These are phyloP conservation scores for Coniophora puteana DNA, from an alignment of 1,284 basidiomycete species.

Conservation along the genomic window DNA sequence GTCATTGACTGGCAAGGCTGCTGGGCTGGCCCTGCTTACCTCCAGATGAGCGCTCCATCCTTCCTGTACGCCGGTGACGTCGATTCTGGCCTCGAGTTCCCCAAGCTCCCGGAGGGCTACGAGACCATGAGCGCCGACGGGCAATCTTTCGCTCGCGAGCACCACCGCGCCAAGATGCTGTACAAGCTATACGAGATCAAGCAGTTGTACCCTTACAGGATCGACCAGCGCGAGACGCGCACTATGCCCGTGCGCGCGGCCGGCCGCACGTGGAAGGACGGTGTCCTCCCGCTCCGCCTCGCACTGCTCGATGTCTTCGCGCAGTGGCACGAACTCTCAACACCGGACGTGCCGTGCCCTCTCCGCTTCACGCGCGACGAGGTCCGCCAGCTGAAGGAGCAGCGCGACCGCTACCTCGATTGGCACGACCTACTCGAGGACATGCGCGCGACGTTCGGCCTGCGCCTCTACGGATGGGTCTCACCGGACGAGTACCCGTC, in stretches of 20 bases:
- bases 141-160: slow-evolving; percentile 7
- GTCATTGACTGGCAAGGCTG: slow-evolving; percentile 31
- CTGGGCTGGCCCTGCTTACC: slow-evolving; percentile 15
- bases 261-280: slow-evolving; percentile 16
- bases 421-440: slow-evolving; percentile 15
- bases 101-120: slow-evolving; percentile 10
- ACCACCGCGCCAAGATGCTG: slow-evolving; percentile 14
- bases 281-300: slow-evolving; percentile 13
- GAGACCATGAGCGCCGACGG: slow-evolving; percentile 8
- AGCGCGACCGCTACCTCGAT: slow-evolving; percentile 13
- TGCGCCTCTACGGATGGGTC: slow-evolving; percentile 15
- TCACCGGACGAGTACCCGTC: slow-evolving; percentile 11
- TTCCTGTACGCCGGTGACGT: slow-evolving; percentile 8
- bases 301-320: slow-evolving; percentile 12
- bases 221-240: slow-evolving; percentile 10
- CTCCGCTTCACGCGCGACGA: slow-evolving; percentile 15
- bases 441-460: slow-evolving; percentile 11
- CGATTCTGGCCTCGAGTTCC: slow-evolving; percentile 10
- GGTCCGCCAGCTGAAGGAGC: slow-evolving; percentile 7
- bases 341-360: slow-evolving; percentile 11
- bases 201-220: slow-evolving; percentile 11
- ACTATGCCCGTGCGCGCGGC: slow-evolving; percentile 14
- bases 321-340: slow-evolving; percentile 10
- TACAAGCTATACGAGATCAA: slow-evolving; percentile 16
- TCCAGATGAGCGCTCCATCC: slow-evolving; percentile 12